phyloP scores from a whole-genome alignment of 2,329 filamentous ascomycete species.

The Aspergillus tanneri region DNA sequence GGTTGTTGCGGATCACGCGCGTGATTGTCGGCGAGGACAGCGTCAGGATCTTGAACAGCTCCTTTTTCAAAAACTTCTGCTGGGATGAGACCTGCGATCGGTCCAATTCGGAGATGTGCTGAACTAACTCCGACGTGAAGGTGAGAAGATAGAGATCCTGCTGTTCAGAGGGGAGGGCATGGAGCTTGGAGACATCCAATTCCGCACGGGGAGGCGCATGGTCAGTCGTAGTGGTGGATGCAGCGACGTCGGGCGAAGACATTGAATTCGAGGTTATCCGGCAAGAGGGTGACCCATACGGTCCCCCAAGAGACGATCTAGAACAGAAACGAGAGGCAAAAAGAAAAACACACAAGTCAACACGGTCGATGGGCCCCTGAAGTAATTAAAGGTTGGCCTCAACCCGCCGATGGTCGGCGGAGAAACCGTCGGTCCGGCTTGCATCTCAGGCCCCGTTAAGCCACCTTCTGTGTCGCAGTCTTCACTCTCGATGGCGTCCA shows the following conservation, averaged over 20 bases:
- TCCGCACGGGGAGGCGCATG: constrained; percentile 51
- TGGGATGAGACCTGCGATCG: constrained; percentile 80
- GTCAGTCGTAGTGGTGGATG: constrained; percentile 36
- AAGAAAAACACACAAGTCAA: constrained; percentile 1
- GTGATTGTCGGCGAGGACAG: constrained; percentile 78
- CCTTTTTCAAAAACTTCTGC: constrained; percentile 88
- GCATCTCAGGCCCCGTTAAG: no score
- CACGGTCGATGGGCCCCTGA: constrained; percentile 15
- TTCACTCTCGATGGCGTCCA: not conserved
- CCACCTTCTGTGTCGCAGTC: no score
- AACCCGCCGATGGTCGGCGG: no score
- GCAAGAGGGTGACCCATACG: constrained; percentile 16
- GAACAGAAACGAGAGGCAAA: constrained; percentile 7
- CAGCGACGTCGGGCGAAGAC: constrained; percentile 39
- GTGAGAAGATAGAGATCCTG: constrained; percentile 92
- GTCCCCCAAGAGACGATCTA: constrained; percentile 1
- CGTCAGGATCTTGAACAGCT: constrained; percentile 89
- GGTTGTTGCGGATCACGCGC: constrained; percentile 82
- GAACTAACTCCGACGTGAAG: constrained; percentile 78
- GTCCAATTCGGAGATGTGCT: constrained; percentile 69
- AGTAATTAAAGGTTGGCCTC: no score
- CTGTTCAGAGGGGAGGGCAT: constrained; percentile 86
- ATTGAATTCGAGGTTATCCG: constrained; percentile 29
- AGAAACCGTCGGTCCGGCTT: constrained; percentile 31
- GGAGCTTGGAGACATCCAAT: constrained; percentile 86